Base-by-base conservation (phyloP, 345 rosid species). In the Citrus mangshanensis region DNA sequence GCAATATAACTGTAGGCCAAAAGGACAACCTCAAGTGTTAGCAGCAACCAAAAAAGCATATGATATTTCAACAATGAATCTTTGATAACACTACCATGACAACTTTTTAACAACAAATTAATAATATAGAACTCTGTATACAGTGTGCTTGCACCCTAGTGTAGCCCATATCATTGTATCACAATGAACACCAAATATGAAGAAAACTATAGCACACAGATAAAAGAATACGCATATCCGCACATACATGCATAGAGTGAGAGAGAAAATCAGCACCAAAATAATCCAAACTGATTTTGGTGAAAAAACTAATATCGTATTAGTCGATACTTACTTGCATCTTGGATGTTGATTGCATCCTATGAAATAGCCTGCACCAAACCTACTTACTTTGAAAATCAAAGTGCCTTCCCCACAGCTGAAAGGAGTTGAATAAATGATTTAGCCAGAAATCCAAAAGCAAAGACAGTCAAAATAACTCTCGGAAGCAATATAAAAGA, bases 291-390 rank as follows among this genome's bases (percentile, higher is more conserved):
- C 40, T 30, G 9, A 55, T 73, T 55, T 30, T 27, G 34, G 42
- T 76, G 25, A 79, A 75, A 37, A 60, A 51, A 56, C 27, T n/a
- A 22, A 61, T 77, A 73, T 73, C 63, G 28, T 61, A 66, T 18
- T 76, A 68, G 60, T 74, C 56, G 68, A 46, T 76, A 90, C 98
- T 92, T 87, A 96, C 99, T 87, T 94, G 99, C 99, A 96, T 65
- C 79, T 83, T 74, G 99, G 99, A 85, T 89, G 94, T 78, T 88
- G 93, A 88, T 93, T 90, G 78, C 99, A 96, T 72, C 98, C 97
- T 75, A 96, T 88, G 78, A 93, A 94, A 87, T 93, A 96, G 85
- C 98, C 98, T 4, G 93, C 87, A 70, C 95, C 99, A 77, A 72
- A 87, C 79, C 87, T 89, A 80, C 97, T 93, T 77, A 94, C 93